phyloP scores from a whole-genome alignment of 306 rosid species.

The Citrullus mucosospermus region DNA sequence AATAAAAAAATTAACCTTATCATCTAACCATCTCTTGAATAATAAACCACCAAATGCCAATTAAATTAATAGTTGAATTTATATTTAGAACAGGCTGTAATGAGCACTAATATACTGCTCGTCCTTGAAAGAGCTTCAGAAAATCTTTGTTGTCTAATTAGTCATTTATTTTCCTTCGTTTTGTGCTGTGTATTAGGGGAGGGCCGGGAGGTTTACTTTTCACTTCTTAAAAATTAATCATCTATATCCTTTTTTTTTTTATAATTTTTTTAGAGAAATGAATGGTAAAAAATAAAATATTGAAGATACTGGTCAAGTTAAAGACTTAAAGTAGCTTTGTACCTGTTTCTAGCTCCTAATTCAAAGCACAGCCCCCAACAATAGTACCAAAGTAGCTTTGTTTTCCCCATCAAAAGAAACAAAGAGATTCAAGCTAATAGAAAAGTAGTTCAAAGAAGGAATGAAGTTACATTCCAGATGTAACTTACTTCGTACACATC shows the following conservation, averaged over 20 bases:
- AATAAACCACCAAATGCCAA: not conserved
- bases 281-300: not conserved
- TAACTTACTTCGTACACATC: conserved; percentile 78
- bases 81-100: not conserved
- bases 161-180: not conserved
- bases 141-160: not conserved
- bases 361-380: not conserved
- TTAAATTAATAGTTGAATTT: no score
- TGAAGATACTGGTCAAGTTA: not conserved
- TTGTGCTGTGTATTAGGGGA: not conserved
- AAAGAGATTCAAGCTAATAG: conserved; percentile 1
- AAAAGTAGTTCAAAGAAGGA: not conserved
- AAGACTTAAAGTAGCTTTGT: not conserved
- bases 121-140: not conserved
- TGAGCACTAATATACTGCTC: not conserved
- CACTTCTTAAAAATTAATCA: not conserved
- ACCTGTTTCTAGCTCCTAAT: not conserved
- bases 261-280: not conserved
- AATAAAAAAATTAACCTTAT: not conserved
- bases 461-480: conserved; percentile 1
- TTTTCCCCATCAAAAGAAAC: not conserved
- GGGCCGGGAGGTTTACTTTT: not conserved
- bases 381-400: not conserved
- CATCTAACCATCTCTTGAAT: not conserved
- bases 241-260: not conserved